Evolutionary conservation across 78 protist species (phyloP).

Genomic region (Cyanophora paradoxa): DNA sequence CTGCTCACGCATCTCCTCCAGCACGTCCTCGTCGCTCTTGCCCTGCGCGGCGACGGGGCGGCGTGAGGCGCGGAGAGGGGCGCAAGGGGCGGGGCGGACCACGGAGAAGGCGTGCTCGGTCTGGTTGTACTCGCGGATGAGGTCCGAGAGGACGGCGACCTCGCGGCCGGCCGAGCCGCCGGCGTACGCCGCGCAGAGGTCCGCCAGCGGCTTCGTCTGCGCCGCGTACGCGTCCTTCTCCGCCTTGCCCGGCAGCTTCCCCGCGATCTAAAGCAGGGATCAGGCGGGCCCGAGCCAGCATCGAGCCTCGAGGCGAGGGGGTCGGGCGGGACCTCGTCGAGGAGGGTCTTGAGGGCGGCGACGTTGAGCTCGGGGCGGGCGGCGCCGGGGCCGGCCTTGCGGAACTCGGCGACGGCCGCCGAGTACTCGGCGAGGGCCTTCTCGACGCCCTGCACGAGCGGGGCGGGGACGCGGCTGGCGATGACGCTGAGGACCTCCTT

Average conservation of each 20-base stretch:
- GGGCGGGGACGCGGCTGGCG: no score
- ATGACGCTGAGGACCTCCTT: no score
- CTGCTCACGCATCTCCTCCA: background rate
- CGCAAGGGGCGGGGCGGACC: no score
- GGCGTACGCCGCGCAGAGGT: background rate
- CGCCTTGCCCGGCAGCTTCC: background rate
- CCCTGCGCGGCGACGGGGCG: no score
- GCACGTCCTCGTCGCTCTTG: background rate
- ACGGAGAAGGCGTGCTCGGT: slow-evolving; percentile 1
- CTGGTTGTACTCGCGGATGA: background rate
- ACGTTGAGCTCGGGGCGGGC: no score
- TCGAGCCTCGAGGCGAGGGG: background rate
- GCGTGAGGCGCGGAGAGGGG: no score
- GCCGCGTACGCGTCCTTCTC: background rate
- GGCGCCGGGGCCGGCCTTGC: no score
- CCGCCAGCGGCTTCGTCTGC: background rate
- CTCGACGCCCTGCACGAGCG: background rate
- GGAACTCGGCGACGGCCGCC: no score
- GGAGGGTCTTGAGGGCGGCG: no score
- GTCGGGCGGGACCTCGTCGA: no score
- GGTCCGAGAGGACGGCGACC: background rate
- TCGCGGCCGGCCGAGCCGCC: background rate
- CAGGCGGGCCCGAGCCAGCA: background rate
- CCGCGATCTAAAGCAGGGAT: background rate
- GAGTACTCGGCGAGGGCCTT: background rate